Base-by-base conservation (phyloP, 352 stramenopile genomes). In the Salisapilia sapeloensis region DNA sequence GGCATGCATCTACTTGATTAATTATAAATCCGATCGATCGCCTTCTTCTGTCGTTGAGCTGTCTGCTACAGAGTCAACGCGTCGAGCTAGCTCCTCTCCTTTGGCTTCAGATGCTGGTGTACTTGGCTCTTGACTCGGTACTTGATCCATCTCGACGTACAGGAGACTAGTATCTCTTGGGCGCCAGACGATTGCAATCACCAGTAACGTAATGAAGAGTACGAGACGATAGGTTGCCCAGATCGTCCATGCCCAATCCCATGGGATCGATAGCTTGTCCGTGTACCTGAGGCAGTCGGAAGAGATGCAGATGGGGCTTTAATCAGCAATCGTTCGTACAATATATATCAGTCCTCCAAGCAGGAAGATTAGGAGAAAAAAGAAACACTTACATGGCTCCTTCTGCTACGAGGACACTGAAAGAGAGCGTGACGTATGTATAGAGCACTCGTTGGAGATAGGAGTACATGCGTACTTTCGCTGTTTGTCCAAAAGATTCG, bases 81-180 rank as follows among this genome's bases (percentile, higher is more conserved):
- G 57, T 21, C 60, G 60, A 15, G 60, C 74, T 32, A 78, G 40
- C 41, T 80, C 64, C 10, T 76, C 54, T 14, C 57, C 60, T 7
- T 52, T 56, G 6, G 50, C 50, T 17, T 55, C 58, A 2, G 60
- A 78, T 14, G 47, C 28, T 1, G 65, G 54, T 9, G 58, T 72
- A 21, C 46, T 39, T 11, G 65, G 66, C 39, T 85, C 65, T 9
- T 71, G 59, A 38, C 42, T 79, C 16, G 71, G 71, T 15, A 91
- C 50, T 38, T 91, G 70, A 28, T 86, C 65, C 65, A 86, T 86
- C 20, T 67, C 55, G 13, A 70, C 59, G 38, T 86, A 86, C 2
- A 85, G 46, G 24, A 56, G 25, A 3, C 60, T 79, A 17, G 74
- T 81, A 14, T 55, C 46, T 26, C 42, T 76, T 10, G 76, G 76